Conservation (phyloP, 768 basidiomycete genomes). For the Hypsizygus marmoreus region DNA sequence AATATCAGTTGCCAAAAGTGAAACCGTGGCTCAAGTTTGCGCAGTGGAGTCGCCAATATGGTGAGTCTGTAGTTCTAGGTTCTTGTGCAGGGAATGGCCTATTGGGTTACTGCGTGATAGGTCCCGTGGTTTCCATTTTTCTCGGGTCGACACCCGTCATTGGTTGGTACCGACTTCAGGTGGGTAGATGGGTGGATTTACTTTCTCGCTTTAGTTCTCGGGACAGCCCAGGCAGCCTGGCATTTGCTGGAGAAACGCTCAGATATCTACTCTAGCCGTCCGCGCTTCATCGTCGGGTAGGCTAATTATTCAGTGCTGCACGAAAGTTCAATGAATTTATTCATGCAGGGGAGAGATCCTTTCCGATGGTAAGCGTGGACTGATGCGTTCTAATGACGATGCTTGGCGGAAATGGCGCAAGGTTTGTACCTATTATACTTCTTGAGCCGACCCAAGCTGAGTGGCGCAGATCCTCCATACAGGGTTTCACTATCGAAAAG, state of each 20-base stretch:
- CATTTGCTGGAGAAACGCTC: conserved; percentile 35
- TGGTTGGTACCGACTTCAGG: too few species aligned
- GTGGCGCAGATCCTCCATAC: conserved; percentile 48
- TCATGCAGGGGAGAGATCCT: conserved; percentile 43
- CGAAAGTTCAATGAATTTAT: background rate
- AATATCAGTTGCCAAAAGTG: too few species aligned
- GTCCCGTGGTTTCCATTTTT: conserved; percentile 21
- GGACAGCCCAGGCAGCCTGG: conserved; percentile 28
- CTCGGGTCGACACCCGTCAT: conserved; percentile 23
- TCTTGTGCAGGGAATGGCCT: background rate
- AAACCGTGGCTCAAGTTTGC: conserved; percentile 23
- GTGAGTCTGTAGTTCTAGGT: conserved; percentile 4
- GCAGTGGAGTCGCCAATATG: conserved; percentile 19
- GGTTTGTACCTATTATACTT: conserved; percentile 24
- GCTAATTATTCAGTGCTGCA: too few species aligned
- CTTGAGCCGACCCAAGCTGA: too few species aligned
- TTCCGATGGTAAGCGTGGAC: conserved; percentile 45
- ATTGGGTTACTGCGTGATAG: conserved; percentile 1
- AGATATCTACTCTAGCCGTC: conserved; percentile 35
- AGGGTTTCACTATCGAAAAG: conserved; percentile 42
- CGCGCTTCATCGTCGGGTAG: too few species aligned
- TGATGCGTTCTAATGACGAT: conserved; percentile 46
- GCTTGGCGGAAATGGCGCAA: conserved; percentile 51
- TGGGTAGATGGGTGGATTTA: background rate
- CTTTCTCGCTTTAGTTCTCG: conserved; percentile 20